Evolutionary conservation across 2,329 filamentous ascomycete genomes (phyloP).

Genomic region (Metarhizium robertsii): DNA sequence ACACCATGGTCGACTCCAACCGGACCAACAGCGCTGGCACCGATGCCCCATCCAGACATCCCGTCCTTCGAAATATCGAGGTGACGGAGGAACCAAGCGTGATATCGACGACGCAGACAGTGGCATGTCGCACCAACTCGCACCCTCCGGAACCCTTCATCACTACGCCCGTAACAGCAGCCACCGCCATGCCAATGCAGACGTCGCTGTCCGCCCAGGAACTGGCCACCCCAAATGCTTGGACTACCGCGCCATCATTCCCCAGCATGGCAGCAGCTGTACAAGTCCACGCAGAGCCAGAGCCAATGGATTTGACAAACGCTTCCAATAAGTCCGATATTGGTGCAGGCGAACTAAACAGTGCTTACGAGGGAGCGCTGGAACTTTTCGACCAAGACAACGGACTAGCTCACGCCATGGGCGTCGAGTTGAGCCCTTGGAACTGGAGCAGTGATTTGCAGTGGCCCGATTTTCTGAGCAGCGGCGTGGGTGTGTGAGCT

Average conservation of each 20-base stretch:
- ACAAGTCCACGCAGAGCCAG: slow-evolving; percentile 6
- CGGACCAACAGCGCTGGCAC: slow-evolving; percentile 1
- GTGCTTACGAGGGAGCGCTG: slow-evolving; percentile 39
- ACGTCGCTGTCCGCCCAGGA: background rate
- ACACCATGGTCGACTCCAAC: slow-evolving; percentile 4
- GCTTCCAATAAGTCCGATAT: slow-evolving; percentile 20
- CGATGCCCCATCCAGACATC: slow-evolving; percentile 6
- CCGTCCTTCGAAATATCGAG: slow-evolving; percentile 14
- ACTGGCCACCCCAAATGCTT: background rate
- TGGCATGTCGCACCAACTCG: background rate
- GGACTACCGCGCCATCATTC: background rate
- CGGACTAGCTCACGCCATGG: slow-evolving; percentile 32
- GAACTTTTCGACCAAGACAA: slow-evolving; percentile 37
- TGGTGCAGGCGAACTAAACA: slow-evolving; percentile 33
- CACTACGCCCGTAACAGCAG: background rate
- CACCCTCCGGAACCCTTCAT: background rate
- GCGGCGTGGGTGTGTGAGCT: slow-evolving; percentile 19
- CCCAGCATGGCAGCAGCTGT: background rate
- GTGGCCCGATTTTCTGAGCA: slow-evolving; percentile 23
- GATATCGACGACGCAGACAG: slow-evolving; percentile 3
- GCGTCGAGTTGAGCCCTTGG: slow-evolving; percentile 29
- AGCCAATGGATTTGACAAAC: slow-evolving; percentile 8
- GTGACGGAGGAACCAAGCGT: slow-evolving; percentile 19
- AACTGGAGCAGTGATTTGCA: slow-evolving; percentile 21
- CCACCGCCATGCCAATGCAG: background rate